Percentiles rank a stretch among this genome's conserved stretches.
Conservation (phyloP, 768 basidiomycete species). For the Gymnopilus junonius region DNA sequence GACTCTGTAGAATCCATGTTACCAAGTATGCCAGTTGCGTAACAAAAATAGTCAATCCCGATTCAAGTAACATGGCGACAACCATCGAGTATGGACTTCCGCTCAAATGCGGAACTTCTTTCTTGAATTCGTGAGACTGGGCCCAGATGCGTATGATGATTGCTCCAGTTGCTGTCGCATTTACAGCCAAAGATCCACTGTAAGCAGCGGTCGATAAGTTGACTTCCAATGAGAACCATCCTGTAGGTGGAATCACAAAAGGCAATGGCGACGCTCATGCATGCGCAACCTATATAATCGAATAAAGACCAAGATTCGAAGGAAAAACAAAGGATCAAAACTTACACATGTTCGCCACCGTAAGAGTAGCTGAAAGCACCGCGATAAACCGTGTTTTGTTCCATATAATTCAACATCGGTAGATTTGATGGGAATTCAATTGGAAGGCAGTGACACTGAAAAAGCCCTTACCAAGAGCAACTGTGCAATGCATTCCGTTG, state of each 20-base stretch:
- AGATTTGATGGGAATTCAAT: not conserved
- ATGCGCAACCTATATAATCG: not conserved
- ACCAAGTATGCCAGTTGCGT: not conserved
- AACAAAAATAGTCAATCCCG: not conserved
- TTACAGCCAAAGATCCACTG: not conserved
- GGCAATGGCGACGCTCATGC: not conserved
- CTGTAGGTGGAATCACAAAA: not conserved
- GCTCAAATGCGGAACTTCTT: not conserved
- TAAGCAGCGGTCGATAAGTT: not conserved
- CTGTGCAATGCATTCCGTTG: not conserved
- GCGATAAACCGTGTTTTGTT: not conserved
- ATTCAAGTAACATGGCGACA: not conserved
- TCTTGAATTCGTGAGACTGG: not conserved
- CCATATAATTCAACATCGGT: constrained; percentile 5
- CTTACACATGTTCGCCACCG: not conserved
- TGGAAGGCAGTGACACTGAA: not conserved
- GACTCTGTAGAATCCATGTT: not conserved
- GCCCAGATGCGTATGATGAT: constrained; percentile 2
- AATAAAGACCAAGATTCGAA: not conserved
- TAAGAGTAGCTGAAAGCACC: not conserved
- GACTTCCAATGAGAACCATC: not conserved
- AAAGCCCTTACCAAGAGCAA: not conserved
- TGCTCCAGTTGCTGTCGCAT: no score
- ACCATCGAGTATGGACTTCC: not conserved
- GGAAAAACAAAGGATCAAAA: not conserved